Percentiles rank a stretch among this genome's conserved stretches.
phyloP scores from a whole-genome alignment of 495 filamentous ascomycete species.

The Penicillium parvum region DNA sequence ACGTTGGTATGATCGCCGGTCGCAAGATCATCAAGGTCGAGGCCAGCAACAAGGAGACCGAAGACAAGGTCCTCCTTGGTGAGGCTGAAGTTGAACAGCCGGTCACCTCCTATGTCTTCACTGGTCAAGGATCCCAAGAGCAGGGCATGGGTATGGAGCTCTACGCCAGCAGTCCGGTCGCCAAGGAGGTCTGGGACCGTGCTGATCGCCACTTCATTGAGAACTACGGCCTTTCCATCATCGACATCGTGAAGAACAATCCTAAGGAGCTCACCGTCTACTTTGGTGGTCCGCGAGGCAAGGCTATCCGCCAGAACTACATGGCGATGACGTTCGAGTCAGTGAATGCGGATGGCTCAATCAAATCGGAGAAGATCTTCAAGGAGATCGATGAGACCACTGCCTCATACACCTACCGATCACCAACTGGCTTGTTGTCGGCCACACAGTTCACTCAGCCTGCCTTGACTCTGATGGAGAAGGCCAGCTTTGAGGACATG shows the following conservation, averaged over 20 bases:
- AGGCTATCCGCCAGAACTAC: slow-evolving; percentile 97
- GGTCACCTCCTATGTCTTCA: slow-evolving; percentile 96
- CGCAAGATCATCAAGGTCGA: slow-evolving; percentile 99
- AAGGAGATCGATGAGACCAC: slow-evolving; percentile 92
- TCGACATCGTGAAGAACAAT: slow-evolving; percentile 98
- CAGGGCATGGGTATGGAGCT: slow-evolving; percentile 99
- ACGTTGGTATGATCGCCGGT: slow-evolving; percentile 95
- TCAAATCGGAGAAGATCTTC: slow-evolving; percentile 99
- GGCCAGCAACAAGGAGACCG: slow-evolving; percentile 85
- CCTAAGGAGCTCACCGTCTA: slow-evolving; percentile 98
- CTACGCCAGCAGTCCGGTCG: slow-evolving; percentile 85
- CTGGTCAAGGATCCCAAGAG: slow-evolving; percentile 95
- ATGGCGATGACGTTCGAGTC: slow-evolving; percentile 99
- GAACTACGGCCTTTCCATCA: slow-evolving; percentile 97
- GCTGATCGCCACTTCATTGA: slow-evolving; percentile 98
- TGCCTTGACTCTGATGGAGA: slow-evolving; percentile 97
- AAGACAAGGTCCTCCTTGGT: slow-evolving; percentile 90
- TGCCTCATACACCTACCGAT: slow-evolving; percentile 93
- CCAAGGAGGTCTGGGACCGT: slow-evolving; percentile 96
- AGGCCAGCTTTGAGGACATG: slow-evolving; percentile 99
- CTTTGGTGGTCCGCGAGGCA: slow-evolving; percentile 94
- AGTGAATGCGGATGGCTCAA: slow-evolving; percentile 79
- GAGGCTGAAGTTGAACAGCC: slow-evolving; percentile 99
- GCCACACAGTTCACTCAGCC: slow-evolving; percentile 99
- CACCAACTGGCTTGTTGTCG: slow-evolving; percentile 90